Percentiles rank a stretch among this genome's conserved stretches.
phyloP scores from a whole-genome alignment of 78 protist species.

The Dictyostelium firmibasis region DNA sequence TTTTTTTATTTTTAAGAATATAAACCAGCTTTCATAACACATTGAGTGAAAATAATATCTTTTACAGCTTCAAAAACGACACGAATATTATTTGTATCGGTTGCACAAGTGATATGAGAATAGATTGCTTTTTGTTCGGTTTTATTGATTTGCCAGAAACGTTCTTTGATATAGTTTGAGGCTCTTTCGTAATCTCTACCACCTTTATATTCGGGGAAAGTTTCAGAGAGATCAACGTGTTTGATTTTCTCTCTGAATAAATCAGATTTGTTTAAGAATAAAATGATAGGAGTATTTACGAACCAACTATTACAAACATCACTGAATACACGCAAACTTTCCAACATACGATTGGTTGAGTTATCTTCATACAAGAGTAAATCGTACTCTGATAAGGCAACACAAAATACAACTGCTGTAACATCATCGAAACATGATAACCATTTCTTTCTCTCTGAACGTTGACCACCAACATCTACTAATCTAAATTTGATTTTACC shows the following conservation, averaged over 20 bases:
- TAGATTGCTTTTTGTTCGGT: slow-evolving; percentile 77
- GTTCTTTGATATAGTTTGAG: slow-evolving; percentile 76
- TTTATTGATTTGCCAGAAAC: slow-evolving; percentile 78
- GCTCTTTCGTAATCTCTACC: slow-evolving; percentile 84
- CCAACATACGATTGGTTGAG: slow-evolving; percentile 83
- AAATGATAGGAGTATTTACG: slow-evolving; percentile 81
- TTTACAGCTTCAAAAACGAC: slow-evolving; percentile 88
- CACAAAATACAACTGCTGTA: slow-evolving; percentile 90
- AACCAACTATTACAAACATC: slow-evolving; percentile 91
- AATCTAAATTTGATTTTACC: slow-evolving; percentile 81
- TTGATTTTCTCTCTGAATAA: slow-evolving; percentile 87
- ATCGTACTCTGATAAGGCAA: slow-evolving; percentile 84
- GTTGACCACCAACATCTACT: slow-evolving; percentile 96
- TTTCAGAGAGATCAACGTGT: slow-evolving; percentile 77
- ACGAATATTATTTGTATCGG: slow-evolving; percentile 87
- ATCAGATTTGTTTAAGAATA: slow-evolving; percentile 88
- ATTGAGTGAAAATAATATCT: slow-evolving; percentile 83
- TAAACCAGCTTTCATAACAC: slow-evolving; percentile 78
- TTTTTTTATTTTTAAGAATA: slow-evolving; percentile 48
- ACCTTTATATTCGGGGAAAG: slow-evolving; percentile 89
- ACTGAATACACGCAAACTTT: slow-evolving; percentile 80
- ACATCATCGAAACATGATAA: slow-evolving; percentile 92
- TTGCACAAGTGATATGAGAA: slow-evolving; percentile 91
- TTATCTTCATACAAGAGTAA: slow-evolving; percentile 84
- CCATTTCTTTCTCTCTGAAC: slow-evolving; percentile 94